Evolutionary conservation across 129 eudicot species (phyloP).

Genomic region (Smallanthus sonchifolius): DNA sequence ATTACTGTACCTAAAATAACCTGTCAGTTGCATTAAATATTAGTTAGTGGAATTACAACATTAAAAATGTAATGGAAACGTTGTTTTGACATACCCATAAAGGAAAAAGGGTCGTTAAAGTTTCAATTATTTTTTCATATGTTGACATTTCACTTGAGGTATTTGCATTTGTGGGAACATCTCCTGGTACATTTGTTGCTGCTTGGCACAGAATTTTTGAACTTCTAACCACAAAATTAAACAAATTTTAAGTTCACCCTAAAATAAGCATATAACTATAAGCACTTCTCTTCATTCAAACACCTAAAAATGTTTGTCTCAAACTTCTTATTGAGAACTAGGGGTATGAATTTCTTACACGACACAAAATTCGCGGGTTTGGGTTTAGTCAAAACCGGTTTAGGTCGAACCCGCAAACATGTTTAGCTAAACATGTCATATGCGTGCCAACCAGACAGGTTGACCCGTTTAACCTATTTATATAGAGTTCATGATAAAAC

Average conservation of each 20-base stretch:
- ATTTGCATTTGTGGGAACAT: slow-evolving; percentile 47
- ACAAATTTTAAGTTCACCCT: background rate
- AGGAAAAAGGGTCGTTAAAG: slow-evolving; percentile 96
- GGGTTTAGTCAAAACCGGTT: too few relatives aligned
- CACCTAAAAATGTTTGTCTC: background rate
- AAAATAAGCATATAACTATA: background rate
- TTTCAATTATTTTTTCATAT: slow-evolving; percentile 83
- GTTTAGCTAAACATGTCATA: too few relatives aligned
- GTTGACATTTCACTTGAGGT: slow-evolving; percentile 58
- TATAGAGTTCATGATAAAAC: too few relatives aligned
- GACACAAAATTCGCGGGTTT: too few relatives aligned
- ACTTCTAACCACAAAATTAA: slow-evolving; percentile 39
- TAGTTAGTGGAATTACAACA: background rate
- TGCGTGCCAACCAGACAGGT: too few relatives aligned
- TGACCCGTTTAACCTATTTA: too few relatives aligned
- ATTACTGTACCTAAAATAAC: slow-evolving; percentile 85
- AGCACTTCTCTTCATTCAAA: background rate
- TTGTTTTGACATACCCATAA: slow-evolving; percentile 66
- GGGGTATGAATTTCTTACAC: too few relatives aligned
- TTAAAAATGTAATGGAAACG: background rate
- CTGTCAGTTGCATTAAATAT: slow-evolving; percentile 42
- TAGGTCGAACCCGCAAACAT: too few relatives aligned
- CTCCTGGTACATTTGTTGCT: slow-evolving; percentile 79
- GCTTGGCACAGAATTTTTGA: slow-evolving; percentile 62
- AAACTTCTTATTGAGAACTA: background rate